Evolutionary conservation across 257 asterid species (phyloP), one percentile per base, ranked within the genome.

Genomic region (Primulina eburnea): DNA sequence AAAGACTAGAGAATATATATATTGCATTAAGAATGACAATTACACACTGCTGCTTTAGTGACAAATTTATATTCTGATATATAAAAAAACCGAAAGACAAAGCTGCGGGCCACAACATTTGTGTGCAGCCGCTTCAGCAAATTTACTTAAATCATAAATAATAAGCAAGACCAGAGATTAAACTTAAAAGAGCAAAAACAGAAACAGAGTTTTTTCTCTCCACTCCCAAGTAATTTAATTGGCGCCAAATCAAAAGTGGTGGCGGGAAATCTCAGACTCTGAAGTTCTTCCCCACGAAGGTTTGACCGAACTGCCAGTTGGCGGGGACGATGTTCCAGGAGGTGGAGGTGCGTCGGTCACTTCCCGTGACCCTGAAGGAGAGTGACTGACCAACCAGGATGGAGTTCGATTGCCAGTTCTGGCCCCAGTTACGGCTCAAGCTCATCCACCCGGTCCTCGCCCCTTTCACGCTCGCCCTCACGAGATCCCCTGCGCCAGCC

Each of bases 371-470:
- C 57, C 97, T 78, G 76, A 91, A 87, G 7, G 97, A 89, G 58
- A 91, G 88, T 14, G 89, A 37, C 80, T 91, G 97, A 24, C 96
- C 97, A 4, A 62, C 80, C 69, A 91, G 64, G 28, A 71, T 70
- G 0, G 84, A 67, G 75, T 81, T 91, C 0, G 97, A 77, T 74
- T 91, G 90, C 95, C 96, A 91, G n/a, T 91, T 91, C 53, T 91
- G 97, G 4, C 97, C 97, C 97, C 97, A 91, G 80, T 91, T 91
- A 0, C 96, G 76, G 73, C 95, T 89, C 96, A 91, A 68, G 47
- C 32, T 64, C 61, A 91, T 81, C 97, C 97, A 91, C 4, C 81
- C 85, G 0, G 88, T 91, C 62, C 73, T 70, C 3, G 93, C 4
- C 18, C 97, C 97, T 32, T 91, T 91, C 12, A 91, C 72, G 67